Conservation (phyloP, 768 basidiomycete species). For the Megacollybia marginata region DNA sequence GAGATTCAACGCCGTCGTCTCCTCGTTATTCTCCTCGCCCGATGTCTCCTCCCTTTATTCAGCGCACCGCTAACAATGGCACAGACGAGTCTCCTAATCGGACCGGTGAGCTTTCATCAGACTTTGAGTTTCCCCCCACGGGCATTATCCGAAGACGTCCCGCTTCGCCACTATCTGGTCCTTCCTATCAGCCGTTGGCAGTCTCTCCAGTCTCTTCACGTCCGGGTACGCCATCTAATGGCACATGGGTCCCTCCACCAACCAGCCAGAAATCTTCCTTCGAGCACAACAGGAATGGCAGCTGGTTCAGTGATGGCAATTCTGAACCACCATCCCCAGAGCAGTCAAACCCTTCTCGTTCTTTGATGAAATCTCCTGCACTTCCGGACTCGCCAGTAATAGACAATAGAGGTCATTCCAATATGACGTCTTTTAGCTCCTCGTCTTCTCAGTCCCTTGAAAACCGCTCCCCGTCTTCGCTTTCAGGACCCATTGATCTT, state of each 20-base stretch:
- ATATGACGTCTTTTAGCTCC: slow-evolving; percentile 22
- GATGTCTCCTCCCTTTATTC: slow-evolving; percentile 42
- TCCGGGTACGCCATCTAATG: slow-evolving; percentile 63
- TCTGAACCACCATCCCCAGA: slow-evolving; percentile 21
- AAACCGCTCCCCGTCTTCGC: slow-evolving; percentile 36
- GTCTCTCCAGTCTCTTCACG: slow-evolving; percentile 49
- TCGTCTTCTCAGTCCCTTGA: slow-evolving; percentile 19
- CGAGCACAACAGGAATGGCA: slow-evolving; percentile 51
- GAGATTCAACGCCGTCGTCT: slow-evolving; percentile 29
- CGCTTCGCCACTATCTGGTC: slow-evolving; percentile 61
- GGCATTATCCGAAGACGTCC: slow-evolving; percentile 57
- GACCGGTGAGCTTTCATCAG: slow-evolving; percentile 26
- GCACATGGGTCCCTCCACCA: slow-evolving; percentile 52
- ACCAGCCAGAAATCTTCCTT: slow-evolving; percentile 20
- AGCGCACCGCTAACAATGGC: slow-evolving; percentile 47
- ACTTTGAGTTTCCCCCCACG: slow-evolving; percentile 41
- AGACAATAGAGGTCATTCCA: slow-evolving; percentile 24
- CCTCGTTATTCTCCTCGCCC: slow-evolving; percentile 42
- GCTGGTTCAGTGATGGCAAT: slow-evolving; percentile 41
- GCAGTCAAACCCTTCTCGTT: slow-evolving; percentile 34
- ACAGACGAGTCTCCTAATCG: slow-evolving; percentile 45
- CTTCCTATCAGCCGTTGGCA: slow-evolving; percentile 53
- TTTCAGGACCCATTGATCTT: slow-evolving; percentile 43
- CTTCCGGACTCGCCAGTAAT: slow-evolving; percentile 54
- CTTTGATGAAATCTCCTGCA: slow-evolving; percentile 47